Evolutionary conservation across 1,284 basidiomycete genomes (phyloP).

Genomic region (Naganishia liquefaciens): DNA sequence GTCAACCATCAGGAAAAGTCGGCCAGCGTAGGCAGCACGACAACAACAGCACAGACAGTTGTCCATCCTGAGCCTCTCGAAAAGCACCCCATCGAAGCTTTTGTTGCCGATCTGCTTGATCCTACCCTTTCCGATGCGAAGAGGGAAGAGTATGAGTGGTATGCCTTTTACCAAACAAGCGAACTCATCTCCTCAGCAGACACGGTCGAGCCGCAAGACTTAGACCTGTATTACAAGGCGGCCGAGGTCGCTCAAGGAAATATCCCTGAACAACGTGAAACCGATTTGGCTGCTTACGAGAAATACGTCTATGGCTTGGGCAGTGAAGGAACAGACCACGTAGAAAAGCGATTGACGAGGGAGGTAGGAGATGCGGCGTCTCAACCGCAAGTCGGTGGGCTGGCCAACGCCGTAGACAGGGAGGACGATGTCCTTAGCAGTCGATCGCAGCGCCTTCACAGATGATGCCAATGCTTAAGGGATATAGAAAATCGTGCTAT

Average conservation of each 20-base stretch:
- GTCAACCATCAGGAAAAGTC: conserved; percentile 42
- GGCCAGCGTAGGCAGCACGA: neutral
- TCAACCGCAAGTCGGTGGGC: neutral
- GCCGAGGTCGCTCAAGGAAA: conserved; percentile 47
- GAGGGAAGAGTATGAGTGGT: conserved; percentile 77
- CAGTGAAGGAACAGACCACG: neutral
- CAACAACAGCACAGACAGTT: neutral
- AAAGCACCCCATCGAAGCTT: conserved; percentile 58
- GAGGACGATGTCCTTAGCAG: conserved; percentile 15
- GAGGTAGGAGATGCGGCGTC: neutral
- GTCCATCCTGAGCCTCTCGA: neutral
- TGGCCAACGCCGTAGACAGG: too few relatives aligned
- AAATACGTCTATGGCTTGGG: conserved; percentile 12
- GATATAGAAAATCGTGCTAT: too few relatives aligned
- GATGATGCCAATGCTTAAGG: neutral
- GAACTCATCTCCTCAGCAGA: conserved; percentile 44
- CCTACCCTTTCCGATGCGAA: conserved; percentile 68
- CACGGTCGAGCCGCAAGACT: conserved; percentile 54
- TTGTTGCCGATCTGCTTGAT: conserved; percentile 65
- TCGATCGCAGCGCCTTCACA: neutral
- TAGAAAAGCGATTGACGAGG: conserved; percentile 1
- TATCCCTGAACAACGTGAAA: conserved; percentile 18
- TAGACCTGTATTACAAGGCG: conserved; percentile 51
- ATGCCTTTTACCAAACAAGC: conserved; percentile 52
- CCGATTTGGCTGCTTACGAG: conserved; percentile 25